These are phyloP conservation scores for Theobroma cacao DNA, from an alignment of 345 rosid genomes.

Conservation along the genomic window DNA sequence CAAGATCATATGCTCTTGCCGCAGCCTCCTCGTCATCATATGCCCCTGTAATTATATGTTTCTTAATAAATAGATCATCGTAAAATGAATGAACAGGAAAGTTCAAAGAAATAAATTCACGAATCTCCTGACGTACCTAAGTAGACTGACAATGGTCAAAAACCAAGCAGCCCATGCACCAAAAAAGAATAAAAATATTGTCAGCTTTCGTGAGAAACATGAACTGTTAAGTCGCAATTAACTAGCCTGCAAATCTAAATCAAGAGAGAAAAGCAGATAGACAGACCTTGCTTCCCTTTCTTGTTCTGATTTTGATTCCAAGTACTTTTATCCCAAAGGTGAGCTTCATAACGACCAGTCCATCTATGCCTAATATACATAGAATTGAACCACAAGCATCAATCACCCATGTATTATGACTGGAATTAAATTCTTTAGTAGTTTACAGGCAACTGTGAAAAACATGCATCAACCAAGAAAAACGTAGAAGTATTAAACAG, in stretches of 20 bases:
- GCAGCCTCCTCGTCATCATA: slow-evolving; percentile 99
- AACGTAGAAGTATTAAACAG: not conserved
- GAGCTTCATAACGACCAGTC: slow-evolving; percentile 99
- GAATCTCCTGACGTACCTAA: slow-evolving; percentile 57
- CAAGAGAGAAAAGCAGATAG: not conserved
- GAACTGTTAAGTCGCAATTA: not conserved
- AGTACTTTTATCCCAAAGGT: slow-evolving; percentile 98
- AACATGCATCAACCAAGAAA: not conserved
- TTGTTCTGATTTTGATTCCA: slow-evolving; percentile 99
- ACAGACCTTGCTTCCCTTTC: slow-evolving; percentile 95
- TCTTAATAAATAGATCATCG: slow-evolving; percentile 6
- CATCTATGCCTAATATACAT: slow-evolving; percentile 76
- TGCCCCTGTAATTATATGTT: slow-evolving; percentile 61
- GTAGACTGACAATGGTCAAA: slow-evolving; percentile 58
- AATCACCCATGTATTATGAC: slow-evolving; percentile 1
- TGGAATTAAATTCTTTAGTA: slow-evolving; percentile 9
- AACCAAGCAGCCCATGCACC: slow-evolving; percentile 36
- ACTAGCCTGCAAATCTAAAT: not conserved
- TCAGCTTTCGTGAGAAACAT: slow-evolving; percentile 33
- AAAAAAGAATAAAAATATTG: slow-evolving; percentile 17
- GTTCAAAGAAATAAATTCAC: not conserved
- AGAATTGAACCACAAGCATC: slow-evolving; percentile 11
- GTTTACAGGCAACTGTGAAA: not conserved
- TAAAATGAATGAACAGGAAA: slow-evolving; percentile 1
- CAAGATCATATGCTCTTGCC: slow-evolving; percentile 98